Base-by-base conservation (phyloP, 1,284 basidiomycete genomes). In the Sanghuangporus sanghuang region DNA sequence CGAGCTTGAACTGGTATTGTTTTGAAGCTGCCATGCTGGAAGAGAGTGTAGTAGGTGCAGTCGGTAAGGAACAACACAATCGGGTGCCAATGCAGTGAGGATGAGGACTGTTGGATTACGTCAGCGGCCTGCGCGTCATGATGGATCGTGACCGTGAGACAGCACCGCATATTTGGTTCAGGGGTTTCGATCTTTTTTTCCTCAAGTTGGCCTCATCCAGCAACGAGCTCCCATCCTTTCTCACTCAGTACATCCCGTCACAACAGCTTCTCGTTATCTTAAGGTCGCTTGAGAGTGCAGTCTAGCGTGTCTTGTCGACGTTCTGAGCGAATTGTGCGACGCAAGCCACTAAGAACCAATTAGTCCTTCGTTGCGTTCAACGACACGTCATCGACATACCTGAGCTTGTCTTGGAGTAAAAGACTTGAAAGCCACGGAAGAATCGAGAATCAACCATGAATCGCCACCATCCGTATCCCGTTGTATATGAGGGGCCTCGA, bases 1-100 rank as follows among this genome's bases (percentile, higher is more conserved):
- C 94, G 69, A 96, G 90, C 76, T 96, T 96, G 78, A 92, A 92
- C 77, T 92, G 90, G 69, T 83, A 89, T 75, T 92, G 90, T 74
- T 90, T 90, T 65, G 90, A 89, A 46, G 16, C 21, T 18, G 44
- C 44, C 89, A 91, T 91, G 75, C 76, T 76, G 71, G 74, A 62
- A 11, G 36, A 40, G 12, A 32, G 71, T 57, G 50, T 68, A 65
- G 66, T 53, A 55, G 59, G 61, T 59, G 54, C 57, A 64, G 62
- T 68, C 68, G 64, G 64, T 53, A 62, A 62, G 64, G 40, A 57
- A 36, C 52, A 53, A 49, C 46, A 61, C 57, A 35, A 23, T 14
- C 21, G 4, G 14, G 12, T 32, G 27, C 27, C 27, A 32, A 32
- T 32, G 27, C 9, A 46, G 58, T 14, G 39, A 21, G n/a, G n/a